Conservation (phyloP, 1,284 basidiomycete species). For the Lentinula novae-zelandiae region DNA sequence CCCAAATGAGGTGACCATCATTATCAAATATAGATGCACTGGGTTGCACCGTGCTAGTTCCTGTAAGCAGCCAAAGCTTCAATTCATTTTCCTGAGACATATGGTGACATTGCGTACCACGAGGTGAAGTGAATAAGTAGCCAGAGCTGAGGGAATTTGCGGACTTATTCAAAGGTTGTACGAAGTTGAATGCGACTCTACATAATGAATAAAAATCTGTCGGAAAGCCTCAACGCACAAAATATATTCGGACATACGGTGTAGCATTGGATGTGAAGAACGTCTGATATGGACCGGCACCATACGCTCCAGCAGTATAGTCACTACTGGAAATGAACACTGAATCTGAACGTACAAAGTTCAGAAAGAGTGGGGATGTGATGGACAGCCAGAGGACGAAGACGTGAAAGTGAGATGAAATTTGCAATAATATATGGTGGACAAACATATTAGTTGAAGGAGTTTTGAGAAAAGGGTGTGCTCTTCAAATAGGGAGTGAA, state of each 20-base stretch:
- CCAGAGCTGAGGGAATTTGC: not conserved
- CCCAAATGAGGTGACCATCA: constrained; percentile 3
- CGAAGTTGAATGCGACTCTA: constrained; percentile 10
- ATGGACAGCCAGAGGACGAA: not conserved
- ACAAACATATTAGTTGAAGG: not conserved
- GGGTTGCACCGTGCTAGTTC: not conserved
- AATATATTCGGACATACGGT: not conserved
- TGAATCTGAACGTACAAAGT: not conserved
- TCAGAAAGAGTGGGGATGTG: not conserved
- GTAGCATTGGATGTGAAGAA: constrained; percentile 7
- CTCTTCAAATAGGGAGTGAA: too few species aligned
- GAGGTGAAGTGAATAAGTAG: constrained; percentile 9
- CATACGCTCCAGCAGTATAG: constrained; percentile 2
- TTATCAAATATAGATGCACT: constrained; percentile 3
- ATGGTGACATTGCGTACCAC: not conserved
- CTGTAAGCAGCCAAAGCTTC: not conserved
- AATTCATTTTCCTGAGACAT: too few species aligned
- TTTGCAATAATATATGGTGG: not conserved
- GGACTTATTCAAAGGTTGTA: not conserved
- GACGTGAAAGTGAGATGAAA: too few species aligned
- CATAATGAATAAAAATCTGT: too few species aligned
- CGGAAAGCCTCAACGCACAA: not conserved
- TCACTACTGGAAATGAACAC: constrained; percentile 4
- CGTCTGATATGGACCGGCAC: constrained; percentile 7
- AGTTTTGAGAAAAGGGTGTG: not conserved